Conservation (phyloP, 805 yeast genomes). For the Metschnikowia koreensis region DNA sequence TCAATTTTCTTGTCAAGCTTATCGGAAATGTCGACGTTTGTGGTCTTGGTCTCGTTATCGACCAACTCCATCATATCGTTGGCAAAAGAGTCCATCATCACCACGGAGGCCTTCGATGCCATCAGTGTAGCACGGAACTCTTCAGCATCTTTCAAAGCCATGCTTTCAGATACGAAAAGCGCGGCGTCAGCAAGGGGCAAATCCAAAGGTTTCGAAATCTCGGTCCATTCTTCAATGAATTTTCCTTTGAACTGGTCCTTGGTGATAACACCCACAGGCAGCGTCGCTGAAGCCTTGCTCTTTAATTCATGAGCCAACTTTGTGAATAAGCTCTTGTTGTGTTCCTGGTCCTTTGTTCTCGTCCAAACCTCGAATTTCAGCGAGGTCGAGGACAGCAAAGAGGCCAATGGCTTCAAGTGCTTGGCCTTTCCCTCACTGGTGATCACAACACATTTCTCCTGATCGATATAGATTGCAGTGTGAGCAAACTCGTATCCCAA, state of each 20-base stretch:
- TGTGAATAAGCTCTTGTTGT: constrained; percentile 64
- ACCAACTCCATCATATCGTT: constrained; percentile 85
- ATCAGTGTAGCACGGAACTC: constrained; percentile 64
- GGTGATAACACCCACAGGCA: constrained; percentile 59
- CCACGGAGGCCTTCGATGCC: constrained; percentile 76
- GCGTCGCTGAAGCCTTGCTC: constrained; percentile 33
- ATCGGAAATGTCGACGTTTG: constrained; percentile 72
- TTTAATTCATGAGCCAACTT: constrained; percentile 52
- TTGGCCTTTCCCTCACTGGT: constrained; percentile 86
- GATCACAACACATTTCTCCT: constrained; percentile 57
- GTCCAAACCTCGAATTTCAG: constrained; percentile 57
- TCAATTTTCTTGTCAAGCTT: constrained; percentile 80
- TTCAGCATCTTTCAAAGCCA: constrained; percentile 76
- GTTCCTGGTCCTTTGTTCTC: constrained; percentile 78
- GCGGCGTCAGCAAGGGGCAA: constrained; percentile 47
- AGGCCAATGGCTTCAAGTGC: constrained; percentile 60
- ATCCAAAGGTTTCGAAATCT: constrained; percentile 32
- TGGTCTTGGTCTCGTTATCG: constrained; percentile 78
- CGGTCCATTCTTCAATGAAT: constrained; percentile 78
- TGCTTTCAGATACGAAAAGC: constrained; percentile 49
- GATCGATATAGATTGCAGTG: constrained; percentile 66
- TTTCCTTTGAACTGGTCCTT: constrained; percentile 83
- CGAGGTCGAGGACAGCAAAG: constrained; percentile 38
- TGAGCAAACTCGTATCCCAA: constrained; percentile 96
- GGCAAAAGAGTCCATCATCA: constrained; percentile 76